These are phyloP conservation scores for Spathaspora gorwiae DNA, from an alignment of 805 yeast genomes.

Conservation along the genomic window DNA sequence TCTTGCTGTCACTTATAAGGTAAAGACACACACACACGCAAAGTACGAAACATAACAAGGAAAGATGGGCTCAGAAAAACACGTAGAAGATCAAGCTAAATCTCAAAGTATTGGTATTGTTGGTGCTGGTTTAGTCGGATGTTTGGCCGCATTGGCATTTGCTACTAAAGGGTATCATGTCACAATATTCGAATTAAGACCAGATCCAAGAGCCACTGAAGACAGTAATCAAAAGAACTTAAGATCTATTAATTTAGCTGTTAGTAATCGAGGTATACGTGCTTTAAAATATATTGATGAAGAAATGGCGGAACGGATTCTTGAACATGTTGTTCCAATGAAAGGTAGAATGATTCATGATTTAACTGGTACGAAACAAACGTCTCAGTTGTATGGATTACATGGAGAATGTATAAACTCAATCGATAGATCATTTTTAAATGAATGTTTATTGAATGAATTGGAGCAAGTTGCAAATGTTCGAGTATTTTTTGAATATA, in stretches of 20 bases:
- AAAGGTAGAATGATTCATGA: conserved; percentile 87
- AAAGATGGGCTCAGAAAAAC: too few relatives aligned
- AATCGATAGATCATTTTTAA: conserved; percentile 70
- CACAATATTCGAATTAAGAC: conserved; percentile 63
- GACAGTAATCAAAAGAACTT: conserved; percentile 33
- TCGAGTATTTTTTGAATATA: conserved; percentile 49
- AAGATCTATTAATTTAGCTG: conserved; percentile 80
- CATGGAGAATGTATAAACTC: conserved; percentile 83
- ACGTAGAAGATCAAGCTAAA: too few relatives aligned
- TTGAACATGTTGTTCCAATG: conserved; percentile 74
- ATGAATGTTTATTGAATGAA: conserved; percentile 61
- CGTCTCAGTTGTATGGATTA: conserved; percentile 71
- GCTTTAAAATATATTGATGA: conserved; percentile 63
- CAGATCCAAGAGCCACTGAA: conserved; percentile 50
- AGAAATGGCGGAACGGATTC: conserved; percentile 50
- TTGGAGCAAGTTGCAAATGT: conserved; percentile 39
- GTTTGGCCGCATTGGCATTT: conserved; percentile 77
- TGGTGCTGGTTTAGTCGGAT: conserved; percentile 91
- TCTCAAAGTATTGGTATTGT: conserved; percentile 46
- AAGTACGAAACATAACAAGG: too few relatives aligned
- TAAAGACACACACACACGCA: too few relatives aligned
- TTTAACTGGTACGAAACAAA: conserved; percentile 49
- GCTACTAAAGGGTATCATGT: conserved; percentile 69
- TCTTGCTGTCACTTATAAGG: too few relatives aligned
- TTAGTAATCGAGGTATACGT: conserved; percentile 77